Base-by-base conservation (phyloP, 2,329 filamentous ascomycete genomes). In the Aspergillus sp. region DNA sequence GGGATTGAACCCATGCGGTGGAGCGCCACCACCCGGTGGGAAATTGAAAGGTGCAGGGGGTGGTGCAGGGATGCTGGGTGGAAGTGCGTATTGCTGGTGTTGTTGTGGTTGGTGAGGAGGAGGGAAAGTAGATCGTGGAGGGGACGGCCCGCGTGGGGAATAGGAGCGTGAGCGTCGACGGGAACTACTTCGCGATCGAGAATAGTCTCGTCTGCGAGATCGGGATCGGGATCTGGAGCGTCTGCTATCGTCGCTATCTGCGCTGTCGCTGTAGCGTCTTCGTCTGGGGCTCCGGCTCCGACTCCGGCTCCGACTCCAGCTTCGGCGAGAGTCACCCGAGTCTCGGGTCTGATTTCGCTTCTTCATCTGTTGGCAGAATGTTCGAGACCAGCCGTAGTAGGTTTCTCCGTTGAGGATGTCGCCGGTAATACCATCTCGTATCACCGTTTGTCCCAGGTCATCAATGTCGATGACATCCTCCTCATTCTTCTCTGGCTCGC, bases 301-400 rank as follows among this genome's bases (percentile, higher is more conserved):
- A 60, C 57, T 80, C 69, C 1, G 74, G 71, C 39, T 75, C 70
- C 52, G 72, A 49, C 48, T 77, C 64, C 46, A 69, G 59, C 54
- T 75, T 67, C 42, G 70, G 26, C 44, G 47, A 27, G 47, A 52
- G 29, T 26, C 5, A 10, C n/a, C n/a, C 30, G 41, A 42, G 35
- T 58, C 48, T n/a, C 50, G 56, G 26, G 52, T 48, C n/a, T n/a
- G n/a, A 7, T 53, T 61, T 39, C 64, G 56, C 48, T 61, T 67
- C 66, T 85, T 88, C 85, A 93, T 93, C 58, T 85, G 86, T 52
- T 88, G 75, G 61, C 88, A 94, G 54, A 95, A 93, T 1, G 73
- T 72, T 33, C 79, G 77, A 5, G 88, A 91, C 90, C 90, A 95
- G 48, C 89, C 90, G 60, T 94, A 94, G 63, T 94, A 94, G 1